A percentile compares a stretch with the other conserved stretches of the same genome.
Evolutionary conservation across 2,329 filamentous ascomycete genomes (phyloP).

Genomic region (Cladorrhinum sp.): DNA sequence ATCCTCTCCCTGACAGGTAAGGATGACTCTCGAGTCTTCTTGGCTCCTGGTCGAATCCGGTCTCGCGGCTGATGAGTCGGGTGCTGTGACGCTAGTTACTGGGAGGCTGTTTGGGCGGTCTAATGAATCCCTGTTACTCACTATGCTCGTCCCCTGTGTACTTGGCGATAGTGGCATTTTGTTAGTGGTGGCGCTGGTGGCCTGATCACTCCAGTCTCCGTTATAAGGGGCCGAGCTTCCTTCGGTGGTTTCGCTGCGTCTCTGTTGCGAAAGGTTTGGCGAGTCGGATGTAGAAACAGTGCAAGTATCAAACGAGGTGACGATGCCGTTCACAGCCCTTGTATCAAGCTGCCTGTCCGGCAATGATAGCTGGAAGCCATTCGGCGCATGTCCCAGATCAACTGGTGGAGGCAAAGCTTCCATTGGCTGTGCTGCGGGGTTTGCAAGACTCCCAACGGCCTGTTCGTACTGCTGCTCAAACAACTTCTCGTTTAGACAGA

Average conservation of each 20-base stretch:
- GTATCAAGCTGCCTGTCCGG: conserved; percentile 4
- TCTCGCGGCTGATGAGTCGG: conserved; percentile 34
- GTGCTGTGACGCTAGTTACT: conserved; percentile 39
- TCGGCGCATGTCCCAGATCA: conserved; percentile 5
- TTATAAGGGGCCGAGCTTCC: conserved; percentile 54
- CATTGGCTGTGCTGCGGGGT: conserved; percentile 25
- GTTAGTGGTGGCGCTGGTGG: conserved; percentile 60
- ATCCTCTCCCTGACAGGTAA: conserved; percentile 32
- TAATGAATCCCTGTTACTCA: conserved; percentile 54
- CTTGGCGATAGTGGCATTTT: conserved; percentile 64
- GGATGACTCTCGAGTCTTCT: conserved; percentile 26
- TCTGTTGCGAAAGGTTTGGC: conserved; percentile 45
- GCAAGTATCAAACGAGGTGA: conserved; percentile 44
- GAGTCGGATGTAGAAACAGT: conserved; percentile 33
- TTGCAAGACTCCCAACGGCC: conserved; percentile 43
- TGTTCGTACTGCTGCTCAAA: conserved; percentile 53
- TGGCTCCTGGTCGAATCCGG: conserved; percentile 30
- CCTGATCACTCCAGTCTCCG: conserved; percentile 61
- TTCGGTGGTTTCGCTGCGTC: conserved; percentile 61
- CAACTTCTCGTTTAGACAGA: conserved; percentile 69
- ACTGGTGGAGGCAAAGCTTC: conserved; percentile 22
- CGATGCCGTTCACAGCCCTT: conserved; percentile 40
- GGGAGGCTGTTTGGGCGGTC: conserved; percentile 49
- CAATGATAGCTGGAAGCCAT: conserved; percentile 23
- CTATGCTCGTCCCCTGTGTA: conserved; percentile 63